phyloP scores from a whole-genome alignment of 1,284 basidiomycete species.

The Gomphus bonarii region DNA sequence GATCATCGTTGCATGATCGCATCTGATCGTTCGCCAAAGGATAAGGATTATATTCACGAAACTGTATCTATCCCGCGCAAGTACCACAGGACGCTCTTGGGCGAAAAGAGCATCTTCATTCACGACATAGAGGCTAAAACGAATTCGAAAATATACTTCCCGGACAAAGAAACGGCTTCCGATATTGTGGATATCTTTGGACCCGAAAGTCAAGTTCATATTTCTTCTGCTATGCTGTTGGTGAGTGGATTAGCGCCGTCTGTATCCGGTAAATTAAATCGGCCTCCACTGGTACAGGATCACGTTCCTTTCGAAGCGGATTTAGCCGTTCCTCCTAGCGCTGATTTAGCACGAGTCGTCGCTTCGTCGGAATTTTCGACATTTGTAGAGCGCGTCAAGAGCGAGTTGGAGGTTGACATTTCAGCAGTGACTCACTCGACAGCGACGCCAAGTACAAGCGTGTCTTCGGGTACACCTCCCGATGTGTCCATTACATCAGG shows the following conservation, averaged over 20 bases:
- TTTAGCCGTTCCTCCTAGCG: slow-evolving; percentile 79
- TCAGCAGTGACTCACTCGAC: slow-evolving; percentile 46
- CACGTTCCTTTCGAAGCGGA: slow-evolving; percentile 98
- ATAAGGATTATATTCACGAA: slow-evolving; percentile 95
- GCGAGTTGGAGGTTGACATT: slow-evolving; percentile 87
- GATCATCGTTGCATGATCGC: slow-evolving; percentile 9
- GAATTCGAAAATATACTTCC: slow-evolving; percentile 89
- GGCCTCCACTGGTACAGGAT: slow-evolving; percentile 43
- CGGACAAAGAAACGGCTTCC: slow-evolving; percentile 89
- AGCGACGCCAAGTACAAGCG: slow-evolving; percentile 21
- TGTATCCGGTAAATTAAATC: slow-evolving; percentile 12
- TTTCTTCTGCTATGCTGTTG: slow-evolving; percentile 92
- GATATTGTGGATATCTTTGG: slow-evolving; percentile 91
- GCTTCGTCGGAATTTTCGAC: slow-evolving; percentile 71
- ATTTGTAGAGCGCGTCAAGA: slow-evolving; percentile 84
- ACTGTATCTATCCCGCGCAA: slow-evolving; percentile 87
- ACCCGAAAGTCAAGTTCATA: slow-evolving; percentile 93
- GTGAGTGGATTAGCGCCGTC: slow-evolving; percentile 32
- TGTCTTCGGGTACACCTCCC: slow-evolving; percentile 21
- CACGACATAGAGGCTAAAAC: slow-evolving; percentile 97
- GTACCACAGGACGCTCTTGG: slow-evolving; percentile 90
- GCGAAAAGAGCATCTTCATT: slow-evolving; percentile 95
- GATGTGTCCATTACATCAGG: slow-evolving; percentile 38
- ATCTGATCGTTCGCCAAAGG: slow-evolving; percentile 34
- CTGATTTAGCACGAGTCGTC: slow-evolving; percentile 68